Conservation (phyloP, 148 eudicot genomes). For the Silene uniflora region DNA sequence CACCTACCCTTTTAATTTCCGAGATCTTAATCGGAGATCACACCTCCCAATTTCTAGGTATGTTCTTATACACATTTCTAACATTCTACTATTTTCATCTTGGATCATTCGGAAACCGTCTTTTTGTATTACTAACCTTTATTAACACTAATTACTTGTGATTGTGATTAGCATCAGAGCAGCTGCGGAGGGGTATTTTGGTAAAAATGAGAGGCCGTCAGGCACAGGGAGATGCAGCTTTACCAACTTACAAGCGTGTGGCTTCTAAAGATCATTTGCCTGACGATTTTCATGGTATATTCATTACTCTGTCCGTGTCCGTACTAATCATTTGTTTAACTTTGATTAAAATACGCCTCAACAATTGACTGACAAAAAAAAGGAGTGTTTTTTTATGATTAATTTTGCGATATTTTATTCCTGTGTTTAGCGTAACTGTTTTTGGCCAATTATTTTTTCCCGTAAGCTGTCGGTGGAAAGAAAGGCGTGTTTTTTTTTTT, state of each 20-base stretch:
- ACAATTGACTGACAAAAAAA: too few relatives aligned
- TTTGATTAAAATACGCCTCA: too few relatives aligned
- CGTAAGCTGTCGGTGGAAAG: not conserved
- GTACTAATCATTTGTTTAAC: too few relatives aligned
- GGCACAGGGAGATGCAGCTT: conserved; percentile 33
- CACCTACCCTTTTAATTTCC: not conserved
- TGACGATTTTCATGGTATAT: conserved; percentile 34
- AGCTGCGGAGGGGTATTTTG: not conserved
- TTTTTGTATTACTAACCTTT: too few relatives aligned
- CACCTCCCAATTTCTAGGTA: not conserved
- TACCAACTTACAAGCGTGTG: conserved; percentile 56
- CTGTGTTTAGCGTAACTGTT: not conserved
- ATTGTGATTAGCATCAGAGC: not conserved
- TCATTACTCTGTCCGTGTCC: too few relatives aligned
- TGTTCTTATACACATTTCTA: not conserved
- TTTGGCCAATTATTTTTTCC: too few relatives aligned
- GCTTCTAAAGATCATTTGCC: conserved; percentile 48
- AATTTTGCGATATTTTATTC: not conserved
- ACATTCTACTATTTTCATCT: not conserved
- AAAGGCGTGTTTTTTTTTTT: too few relatives aligned
- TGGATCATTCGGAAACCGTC: too few relatives aligned
- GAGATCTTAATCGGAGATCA: not conserved
- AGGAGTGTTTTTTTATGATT: not conserved
- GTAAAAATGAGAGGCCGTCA: conserved; percentile 58
- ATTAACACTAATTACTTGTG: not conserved